Conservation (phyloP, 495 filamentous ascomycete species). For the Penicillium ucsense region DNA sequence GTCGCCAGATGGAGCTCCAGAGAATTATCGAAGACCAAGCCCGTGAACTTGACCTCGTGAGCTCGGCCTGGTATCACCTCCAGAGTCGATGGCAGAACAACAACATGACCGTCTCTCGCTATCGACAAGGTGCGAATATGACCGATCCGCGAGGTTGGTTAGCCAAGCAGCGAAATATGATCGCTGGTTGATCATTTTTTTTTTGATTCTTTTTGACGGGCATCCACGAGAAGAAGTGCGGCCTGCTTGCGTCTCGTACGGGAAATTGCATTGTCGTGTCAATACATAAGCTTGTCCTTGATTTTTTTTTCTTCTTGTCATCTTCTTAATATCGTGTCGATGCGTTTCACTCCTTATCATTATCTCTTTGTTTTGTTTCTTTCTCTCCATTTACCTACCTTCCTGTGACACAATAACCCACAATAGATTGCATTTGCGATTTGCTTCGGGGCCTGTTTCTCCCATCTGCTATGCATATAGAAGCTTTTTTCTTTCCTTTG, state of each 20-base stretch:
- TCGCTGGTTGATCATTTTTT: constrained; percentile 36
- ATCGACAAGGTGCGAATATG: constrained; percentile 46
- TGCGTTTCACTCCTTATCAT: constrained; percentile 3
- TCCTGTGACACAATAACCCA: no score
- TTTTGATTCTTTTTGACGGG: not conserved
- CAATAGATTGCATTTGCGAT: no score
- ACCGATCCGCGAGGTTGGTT: constrained; percentile 84
- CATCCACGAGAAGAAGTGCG: no score
- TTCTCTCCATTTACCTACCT: no score
- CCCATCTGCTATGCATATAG: no score
- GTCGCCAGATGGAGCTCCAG: constrained; percentile 43
- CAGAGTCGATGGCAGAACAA: constrained; percentile 78
- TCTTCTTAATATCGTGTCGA: constrained; percentile 4
- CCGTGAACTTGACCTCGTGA: constrained; percentile 75
- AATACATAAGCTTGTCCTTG: not conserved
- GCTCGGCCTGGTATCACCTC: constrained; percentile 88
- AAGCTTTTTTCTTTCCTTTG: no score
- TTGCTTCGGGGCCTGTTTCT: no score
- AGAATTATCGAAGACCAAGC: constrained; percentile 57
- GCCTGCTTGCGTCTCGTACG: no score
- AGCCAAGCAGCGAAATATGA: constrained; percentile 72
- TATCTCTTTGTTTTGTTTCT: not conserved
- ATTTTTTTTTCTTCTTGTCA: constrained; percentile 1
- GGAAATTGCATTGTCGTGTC: not conserved
- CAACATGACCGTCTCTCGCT: constrained; percentile 53